Evolutionary conservation across 169 alveolate species (phyloP).

Genomic region (Condylostoma magnum): DNA sequence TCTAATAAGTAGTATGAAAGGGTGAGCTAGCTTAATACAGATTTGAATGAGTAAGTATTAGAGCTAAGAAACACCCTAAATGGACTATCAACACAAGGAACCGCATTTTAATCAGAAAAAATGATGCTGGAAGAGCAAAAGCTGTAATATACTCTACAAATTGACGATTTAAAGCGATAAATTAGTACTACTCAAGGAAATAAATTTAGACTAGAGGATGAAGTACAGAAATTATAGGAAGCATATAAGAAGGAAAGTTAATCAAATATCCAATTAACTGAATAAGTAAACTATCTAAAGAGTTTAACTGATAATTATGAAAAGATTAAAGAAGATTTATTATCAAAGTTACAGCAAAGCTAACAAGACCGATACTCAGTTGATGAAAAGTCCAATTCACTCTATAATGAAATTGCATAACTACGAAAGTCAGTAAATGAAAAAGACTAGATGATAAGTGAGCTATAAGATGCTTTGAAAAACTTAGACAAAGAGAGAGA

Average conservation of each 20-base stretch:
- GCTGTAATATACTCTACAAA: not conserved
- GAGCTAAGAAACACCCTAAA: not conserved
- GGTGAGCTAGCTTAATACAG: not conserved
- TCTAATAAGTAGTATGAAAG: not conserved
- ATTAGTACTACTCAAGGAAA: not conserved
- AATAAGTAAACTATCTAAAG: conserved; percentile 6
- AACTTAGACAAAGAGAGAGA: conserved; percentile 30
- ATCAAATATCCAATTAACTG: not conserved
- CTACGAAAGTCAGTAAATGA: not conserved
- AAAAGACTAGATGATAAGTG: not conserved
- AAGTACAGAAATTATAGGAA: not conserved
- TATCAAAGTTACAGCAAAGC: not conserved
- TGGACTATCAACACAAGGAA: not conserved
- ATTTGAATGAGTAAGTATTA: not conserved
- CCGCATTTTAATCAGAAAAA: not conserved
- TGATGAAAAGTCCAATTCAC: not conserved
- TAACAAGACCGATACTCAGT: not conserved
- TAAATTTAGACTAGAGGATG: conserved; percentile 12
- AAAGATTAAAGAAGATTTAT: conserved; percentile 3
- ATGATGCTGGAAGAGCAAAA: conserved; percentile 19
- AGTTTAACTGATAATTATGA: not conserved
- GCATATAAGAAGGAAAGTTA: conserved; percentile 12
- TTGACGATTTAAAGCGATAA: conserved; percentile 24
- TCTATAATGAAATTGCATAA: not conserved
- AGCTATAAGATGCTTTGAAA: conserved; percentile 9